These are phyloP conservation scores for Psophocarpus tetragonolobus DNA, from an alignment of 306 rosid genomes.

Conservation along the genomic window DNA sequence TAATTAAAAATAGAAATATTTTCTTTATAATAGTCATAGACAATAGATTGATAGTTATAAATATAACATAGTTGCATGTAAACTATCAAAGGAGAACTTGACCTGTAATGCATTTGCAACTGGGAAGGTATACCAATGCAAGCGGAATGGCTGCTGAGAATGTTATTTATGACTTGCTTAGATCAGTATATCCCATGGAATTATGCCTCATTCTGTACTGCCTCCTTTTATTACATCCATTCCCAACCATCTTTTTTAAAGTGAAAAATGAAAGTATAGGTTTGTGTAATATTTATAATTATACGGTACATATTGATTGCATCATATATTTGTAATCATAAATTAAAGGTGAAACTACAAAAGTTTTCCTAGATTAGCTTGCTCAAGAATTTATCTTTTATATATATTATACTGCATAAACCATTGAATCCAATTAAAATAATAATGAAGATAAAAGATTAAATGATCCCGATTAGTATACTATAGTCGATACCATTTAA, in stretches of 20 bases:
- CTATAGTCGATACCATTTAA: no score
- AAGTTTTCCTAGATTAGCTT: not conserved
- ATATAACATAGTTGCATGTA: not conserved
- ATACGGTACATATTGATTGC: not conserved
- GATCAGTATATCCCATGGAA: conserved; percentile 1
- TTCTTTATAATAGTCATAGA: no score
- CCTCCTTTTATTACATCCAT: conserved; percentile 17
- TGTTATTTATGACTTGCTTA: not conserved
- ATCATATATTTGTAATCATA: not conserved
- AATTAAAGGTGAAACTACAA: not conserved
- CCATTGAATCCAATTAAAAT: no score
- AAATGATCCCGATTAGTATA: no score
- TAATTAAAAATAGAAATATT: no score
- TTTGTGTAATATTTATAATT: not conserved
- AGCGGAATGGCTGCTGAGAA: not conserved
- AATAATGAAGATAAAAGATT: no score
- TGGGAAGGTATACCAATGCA: not conserved
- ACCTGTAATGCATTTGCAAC: not conserved
- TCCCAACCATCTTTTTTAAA: not conserved
- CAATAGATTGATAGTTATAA: no score
- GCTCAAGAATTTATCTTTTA: not conserved
- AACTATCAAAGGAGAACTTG: not conserved
- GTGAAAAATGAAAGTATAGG: not conserved
- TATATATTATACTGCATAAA: no score
- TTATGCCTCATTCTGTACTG: not conserved